Percentiles rank a stretch among this genome's conserved stretches.
Evolutionary conservation across 2,329 filamentous ascomycete genomes (phyloP).

Genomic region (Pestalotiopsis sp.): DNA sequence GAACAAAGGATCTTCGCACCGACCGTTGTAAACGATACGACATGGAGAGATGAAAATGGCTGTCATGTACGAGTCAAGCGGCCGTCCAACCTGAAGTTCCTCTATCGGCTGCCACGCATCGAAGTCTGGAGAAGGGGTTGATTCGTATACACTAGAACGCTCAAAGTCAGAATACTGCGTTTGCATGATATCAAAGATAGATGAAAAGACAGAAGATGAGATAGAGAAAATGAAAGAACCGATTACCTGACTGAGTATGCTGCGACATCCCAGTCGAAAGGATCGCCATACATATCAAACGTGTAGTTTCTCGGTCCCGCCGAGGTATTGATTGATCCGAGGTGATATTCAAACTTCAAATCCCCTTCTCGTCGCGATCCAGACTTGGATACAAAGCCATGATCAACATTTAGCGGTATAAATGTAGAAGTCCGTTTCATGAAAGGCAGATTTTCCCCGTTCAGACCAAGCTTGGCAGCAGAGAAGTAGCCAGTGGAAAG

Average conservation of each 20-base stretch:
- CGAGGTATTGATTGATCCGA: neutral
- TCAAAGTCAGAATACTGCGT: neutral
- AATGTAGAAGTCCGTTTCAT: neutral
- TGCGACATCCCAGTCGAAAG: neutral
- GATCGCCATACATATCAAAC: neutral
- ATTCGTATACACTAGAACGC: neutral
- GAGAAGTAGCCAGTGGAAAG: neutral
- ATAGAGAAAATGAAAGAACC: too few relatives aligned
- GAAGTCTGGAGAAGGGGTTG: neutral
- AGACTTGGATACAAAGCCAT: neutral
- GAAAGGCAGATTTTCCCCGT: neutral
- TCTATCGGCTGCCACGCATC: neutral
- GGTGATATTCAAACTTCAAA: neutral
- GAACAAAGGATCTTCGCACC: neutral
- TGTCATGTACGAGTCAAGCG: neutral
- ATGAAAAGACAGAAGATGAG: too few relatives aligned
- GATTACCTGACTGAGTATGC: neutral
- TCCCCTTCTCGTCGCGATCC: neutral
- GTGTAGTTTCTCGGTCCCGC: neutral
- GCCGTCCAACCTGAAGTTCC: neutral
- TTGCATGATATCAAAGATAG: neutral
- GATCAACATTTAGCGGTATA: neutral
- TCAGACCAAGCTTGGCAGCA: neutral
- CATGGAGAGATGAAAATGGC: constrained; percentile 2
- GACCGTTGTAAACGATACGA: neutral